Conservation (phyloP, 306 rosid species). For the Canavalia ensiformis region DNA sequence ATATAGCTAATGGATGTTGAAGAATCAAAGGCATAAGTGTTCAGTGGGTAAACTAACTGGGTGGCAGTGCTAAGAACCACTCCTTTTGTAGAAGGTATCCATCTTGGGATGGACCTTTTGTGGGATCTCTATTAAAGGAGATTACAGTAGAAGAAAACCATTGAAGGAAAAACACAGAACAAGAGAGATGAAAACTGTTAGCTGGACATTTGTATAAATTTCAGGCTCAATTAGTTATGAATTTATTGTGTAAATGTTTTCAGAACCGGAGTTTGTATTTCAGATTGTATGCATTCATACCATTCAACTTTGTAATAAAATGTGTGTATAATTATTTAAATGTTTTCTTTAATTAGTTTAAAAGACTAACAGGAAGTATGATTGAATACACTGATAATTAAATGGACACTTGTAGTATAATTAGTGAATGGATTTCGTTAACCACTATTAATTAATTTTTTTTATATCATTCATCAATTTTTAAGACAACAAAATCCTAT, state of each 20-base stretch:
- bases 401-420: neutral
- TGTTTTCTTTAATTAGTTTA: constrained; percentile 4
- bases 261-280: neutral
- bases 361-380: neutral
- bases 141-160: neutral
- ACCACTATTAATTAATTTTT: neutral
- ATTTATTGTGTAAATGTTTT: neutral
- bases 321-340: constrained; percentile 13
- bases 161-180: constrained; percentile 1
- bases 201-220: neutral
- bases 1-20: neutral
- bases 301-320: neutral
- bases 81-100: neutral
- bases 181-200: neutral
- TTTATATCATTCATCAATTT: no score
- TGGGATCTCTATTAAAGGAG: neutral
- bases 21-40: neutral
- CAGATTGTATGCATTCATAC: constrained; percentile 15
- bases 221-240: constrained; percentile 21
- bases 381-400: neutral
- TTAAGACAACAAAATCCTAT: no score
- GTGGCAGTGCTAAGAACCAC: neutral
- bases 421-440: neutral
- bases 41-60: neutral
- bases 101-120: neutral